Evolutionary conservation across 768 basidiomycete genomes (phyloP), one percentile per base, ranked within the genome.

Genomic region (Phlebiopsis flavidoalba): DNA sequence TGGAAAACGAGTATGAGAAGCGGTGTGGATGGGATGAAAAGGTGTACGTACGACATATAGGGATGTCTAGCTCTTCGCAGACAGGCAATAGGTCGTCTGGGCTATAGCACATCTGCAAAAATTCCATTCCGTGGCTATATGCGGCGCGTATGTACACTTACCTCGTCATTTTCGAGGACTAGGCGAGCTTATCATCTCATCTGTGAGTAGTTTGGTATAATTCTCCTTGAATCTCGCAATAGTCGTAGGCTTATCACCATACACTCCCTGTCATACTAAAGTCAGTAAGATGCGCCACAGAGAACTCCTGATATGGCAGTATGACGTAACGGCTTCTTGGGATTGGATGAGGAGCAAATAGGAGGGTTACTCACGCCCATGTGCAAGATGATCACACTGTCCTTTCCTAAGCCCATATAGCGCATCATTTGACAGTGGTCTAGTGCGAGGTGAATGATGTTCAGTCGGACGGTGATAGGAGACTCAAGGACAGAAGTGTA

Each of bases 91-190:
- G 77, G 58, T 97, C 95, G 62, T 92, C 92, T 0, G 90, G 88
- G 55, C 84, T 92, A 72, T 95, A 97, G 68, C 93, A 96, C 64
- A 97, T 79, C 79, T 80, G 45, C 0, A 67, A 80, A 82, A 53
- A 8, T 36, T 15, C 19, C 3, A 8, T 15, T 46, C 2, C 5
- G 45, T 46, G 45, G 14, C 8, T 46, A 8, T 46, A 19, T 15
- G 45, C 14, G 14, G 40, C 45, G 45, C 14, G 8, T 15, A 46
- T 46, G 8, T 31, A 6, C 26, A 31, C 75, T 46, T 59, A 90
- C 91, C 77, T 98, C 95, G 64, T 97, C 95, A 62, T 97, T 98
- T 73, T 98, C 95, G n/a, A 95, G 77, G 1, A 93, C 94, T 21
- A 95, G 71, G 49, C 95, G 80, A 14, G 79, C 79, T 62, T 89